Evolutionary conservation across 495 filamentous ascomycete species (phyloP).

Genomic region (Penicillium herquei): DNA sequence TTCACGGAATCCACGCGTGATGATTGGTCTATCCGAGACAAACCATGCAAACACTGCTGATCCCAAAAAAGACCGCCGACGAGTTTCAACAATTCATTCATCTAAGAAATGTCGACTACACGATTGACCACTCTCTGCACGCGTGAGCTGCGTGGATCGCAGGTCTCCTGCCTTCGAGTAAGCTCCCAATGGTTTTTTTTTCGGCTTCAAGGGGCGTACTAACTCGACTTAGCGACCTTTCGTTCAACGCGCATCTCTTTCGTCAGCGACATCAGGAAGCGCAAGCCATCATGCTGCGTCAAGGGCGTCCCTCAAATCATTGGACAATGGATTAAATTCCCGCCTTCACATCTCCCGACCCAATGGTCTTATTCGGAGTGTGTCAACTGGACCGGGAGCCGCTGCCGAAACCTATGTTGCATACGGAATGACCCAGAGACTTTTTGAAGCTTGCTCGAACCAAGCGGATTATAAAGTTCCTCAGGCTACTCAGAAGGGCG

Average conservation of each 20-base stretch:
- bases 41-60: constrained; percentile 35
- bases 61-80: constrained; percentile 21
- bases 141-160: constrained; percentile 15
- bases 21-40: constrained; percentile 13
- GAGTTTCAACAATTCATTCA: constrained; percentile 9
- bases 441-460: constrained; percentile 72
- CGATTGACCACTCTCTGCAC: constrained; percentile 21
- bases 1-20: background rate
- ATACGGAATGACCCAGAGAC: constrained; percentile 71
- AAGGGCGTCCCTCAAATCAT: background rate
- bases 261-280: constrained; percentile 3
- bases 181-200: background rate
- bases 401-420: constrained; percentile 70
- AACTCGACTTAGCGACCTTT: constrained; percentile 10
- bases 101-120: constrained; percentile 16
- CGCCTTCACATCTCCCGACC: constrained; percentile 23
- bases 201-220: background rate
- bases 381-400: constrained; percentile 32
- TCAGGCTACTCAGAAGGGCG: constrained; percentile 50
- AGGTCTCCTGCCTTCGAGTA: constrained; percentile 15
- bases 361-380: constrained; percentile 27
- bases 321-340: constrained; percentile 6
- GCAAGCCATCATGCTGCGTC: constrained; percentile 4
- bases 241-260: constrained; percentile 9
- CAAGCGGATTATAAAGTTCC: constrained; percentile 76